Conservation (phyloP, 352 stramenopile species). For the Pythium rhizo-oryzae region DNA sequence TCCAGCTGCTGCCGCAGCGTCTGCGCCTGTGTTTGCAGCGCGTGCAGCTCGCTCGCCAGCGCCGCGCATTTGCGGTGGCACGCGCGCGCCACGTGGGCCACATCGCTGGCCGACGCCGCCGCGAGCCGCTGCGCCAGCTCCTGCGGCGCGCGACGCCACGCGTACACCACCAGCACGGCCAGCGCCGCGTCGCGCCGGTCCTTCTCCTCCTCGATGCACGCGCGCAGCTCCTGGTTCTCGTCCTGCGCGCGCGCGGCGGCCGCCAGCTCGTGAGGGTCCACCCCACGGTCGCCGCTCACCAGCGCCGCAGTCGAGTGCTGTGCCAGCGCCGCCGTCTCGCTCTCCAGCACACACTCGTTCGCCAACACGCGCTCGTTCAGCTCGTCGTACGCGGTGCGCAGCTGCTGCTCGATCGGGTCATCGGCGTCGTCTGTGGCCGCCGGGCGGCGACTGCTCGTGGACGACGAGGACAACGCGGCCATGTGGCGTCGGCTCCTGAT, state of each 20-base stretch:
- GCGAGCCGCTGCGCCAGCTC: constrained; percentile 3
- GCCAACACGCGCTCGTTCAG: constrained; percentile 9
- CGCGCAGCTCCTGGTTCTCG: constrained; percentile 45
- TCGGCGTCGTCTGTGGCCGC: constrained; percentile 11
- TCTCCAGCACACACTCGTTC: constrained; percentile 40
- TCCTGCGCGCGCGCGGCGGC: constrained; percentile 32
- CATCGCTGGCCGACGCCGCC: not conserved
- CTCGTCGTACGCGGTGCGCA: constrained; percentile 8
- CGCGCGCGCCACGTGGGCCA: constrained; percentile 4
- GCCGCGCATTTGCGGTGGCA: constrained; percentile 16
- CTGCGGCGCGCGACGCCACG: constrained; percentile 12
- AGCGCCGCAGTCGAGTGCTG: too few relatives aligned
- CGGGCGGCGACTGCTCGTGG: not conserved
- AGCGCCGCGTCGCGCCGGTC: constrained; percentile 40
- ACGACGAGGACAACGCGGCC: not conserved
- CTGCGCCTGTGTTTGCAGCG: not conserved
- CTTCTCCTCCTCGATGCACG: constrained; percentile 40
- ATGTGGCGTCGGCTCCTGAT: not conserved
- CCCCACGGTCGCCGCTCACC: constrained; percentile 14
- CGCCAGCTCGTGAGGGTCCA: constrained; percentile 22
- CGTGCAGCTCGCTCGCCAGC: not conserved
- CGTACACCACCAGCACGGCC: constrained; percentile 41
- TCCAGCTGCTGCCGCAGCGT: constrained; percentile 4
- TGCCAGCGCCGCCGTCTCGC: not conserved
- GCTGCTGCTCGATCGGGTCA: constrained; percentile 30